Evolutionary conservation across 768 basidiomycete genomes (phyloP), one percentile per base, ranked within the genome.

Genomic region (Lepiota brunneoincarnata): DNA sequence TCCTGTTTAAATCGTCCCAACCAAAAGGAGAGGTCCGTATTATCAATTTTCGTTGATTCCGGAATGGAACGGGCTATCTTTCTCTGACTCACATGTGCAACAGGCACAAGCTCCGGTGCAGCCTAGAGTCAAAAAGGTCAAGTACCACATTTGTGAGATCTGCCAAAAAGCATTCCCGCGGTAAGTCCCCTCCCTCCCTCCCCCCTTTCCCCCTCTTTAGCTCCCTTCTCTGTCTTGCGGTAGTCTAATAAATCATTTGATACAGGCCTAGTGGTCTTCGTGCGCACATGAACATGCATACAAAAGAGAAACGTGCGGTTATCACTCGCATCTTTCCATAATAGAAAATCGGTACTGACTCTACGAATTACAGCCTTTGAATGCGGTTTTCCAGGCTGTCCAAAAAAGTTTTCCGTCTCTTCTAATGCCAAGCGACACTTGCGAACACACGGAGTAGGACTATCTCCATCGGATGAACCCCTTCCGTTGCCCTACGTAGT

Each of bases 371-470:
- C 20, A 71, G 70, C 69, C 3, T 69, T 62, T 48, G 56, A 55
- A n/a, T 86, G 84, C 64, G 74, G 72, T 1, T 76, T 79, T 35
- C 67, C 75, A 18, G 72, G 72, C 18, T 86, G 84, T 61, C 66
- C 67, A 26, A 81, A 83, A 57, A 69, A 72, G 2, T 86, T 86
- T 62, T 82, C 81, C 12, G 84, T 86, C 18, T 76, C 83, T 20
- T 85, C 84, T 3, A 86, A 86, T 58, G 83, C 83, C 7, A 83
- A 80, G 59, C 74, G 84, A 39, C 84, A 86, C 61, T 75, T 84
- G 55, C 79, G 82, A 34, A 83, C 81, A 6, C 84, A 86, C 54
- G 80, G 83, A 28, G 73, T 83, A 39, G 73, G 74, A 0, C 43
- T 67, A 1, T 49, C 58, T 4, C 47, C 59, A 18, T 61, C 63